These are phyloP conservation scores for Phoma sp. DNA, from an alignment of 2,329 filamentous ascomycete species.

Conservation along the genomic window DNA sequence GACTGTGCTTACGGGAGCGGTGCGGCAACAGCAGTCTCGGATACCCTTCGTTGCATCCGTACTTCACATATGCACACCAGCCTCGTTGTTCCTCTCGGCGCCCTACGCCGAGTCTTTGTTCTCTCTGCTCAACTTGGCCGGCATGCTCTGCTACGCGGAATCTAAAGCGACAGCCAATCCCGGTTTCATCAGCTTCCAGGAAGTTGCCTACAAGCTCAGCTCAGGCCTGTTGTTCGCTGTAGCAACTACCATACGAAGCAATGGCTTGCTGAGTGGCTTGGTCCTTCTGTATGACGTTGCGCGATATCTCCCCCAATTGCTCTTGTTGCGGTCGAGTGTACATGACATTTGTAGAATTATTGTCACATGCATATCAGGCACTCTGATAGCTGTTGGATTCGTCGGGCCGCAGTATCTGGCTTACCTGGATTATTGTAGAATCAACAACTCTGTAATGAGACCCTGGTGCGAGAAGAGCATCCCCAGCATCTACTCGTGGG, in stretches of 20 bases:
- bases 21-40: slow-evolving; percentile 40
- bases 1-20: slow-evolving; percentile 54
- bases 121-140: slow-evolving; percentile 77
- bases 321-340: slow-evolving; percentile 46
- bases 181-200: slow-evolving; percentile 34
- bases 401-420: slow-evolving; percentile 77
- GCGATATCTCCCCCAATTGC: slow-evolving; percentile 49
- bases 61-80: slow-evolving; percentile 85
- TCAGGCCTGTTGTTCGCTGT: slow-evolving; percentile 75
- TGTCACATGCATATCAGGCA: slow-evolving; percentile 70
- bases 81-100: slow-evolving; percentile 86
- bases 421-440: slow-evolving; percentile 68
- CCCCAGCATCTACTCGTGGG: slow-evolving; percentile 90
- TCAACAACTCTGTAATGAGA: slow-evolving; percentile 42
- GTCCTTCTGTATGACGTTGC: slow-evolving; percentile 66
- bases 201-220: slow-evolving; percentile 59
- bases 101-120: slow-evolving; percentile 85
- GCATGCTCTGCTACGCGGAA: slow-evolving; percentile 72
- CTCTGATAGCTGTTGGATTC: slow-evolving; percentile 71
- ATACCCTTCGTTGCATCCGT: slow-evolving; percentile 73
- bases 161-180: slow-evolving; percentile 27
- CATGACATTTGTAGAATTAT: slow-evolving; percentile 60
- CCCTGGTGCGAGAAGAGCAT: slow-evolving; percentile 78
- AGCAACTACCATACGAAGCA: slow-evolving; percentile 79
- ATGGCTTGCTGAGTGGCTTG: slow-evolving; percentile 83